phyloP scores from a whole-genome alignment of 306 rosid species.

The Medicago arabica region DNA sequence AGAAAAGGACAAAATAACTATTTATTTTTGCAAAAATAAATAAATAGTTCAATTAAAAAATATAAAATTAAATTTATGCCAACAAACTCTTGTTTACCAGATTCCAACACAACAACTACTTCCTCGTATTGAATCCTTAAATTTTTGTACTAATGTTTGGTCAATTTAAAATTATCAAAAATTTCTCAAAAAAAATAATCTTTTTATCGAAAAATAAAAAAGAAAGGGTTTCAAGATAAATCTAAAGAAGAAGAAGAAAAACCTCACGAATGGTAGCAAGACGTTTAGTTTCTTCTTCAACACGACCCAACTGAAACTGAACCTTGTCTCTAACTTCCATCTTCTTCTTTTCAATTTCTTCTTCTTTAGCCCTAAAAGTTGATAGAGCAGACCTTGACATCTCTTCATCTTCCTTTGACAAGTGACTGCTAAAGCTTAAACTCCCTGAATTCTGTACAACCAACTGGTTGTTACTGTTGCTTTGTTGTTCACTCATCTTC shows the following conservation, averaged over 20 bases:
- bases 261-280: constrained; percentile 95
- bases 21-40: neutral
- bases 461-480: constrained; percentile 61
- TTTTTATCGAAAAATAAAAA: too few species aligned
- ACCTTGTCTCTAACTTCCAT: constrained; percentile 93
- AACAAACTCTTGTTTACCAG: neutral
- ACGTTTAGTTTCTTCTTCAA: constrained; percentile 96
- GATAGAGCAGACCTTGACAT: constrained; percentile 95
- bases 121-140: neutral
- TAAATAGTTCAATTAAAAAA: neutral
- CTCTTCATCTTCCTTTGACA: constrained; percentile 94
- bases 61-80: neutral
- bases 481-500: constrained; percentile 66
- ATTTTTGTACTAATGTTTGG: neutral
- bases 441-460: constrained; percentile 84
- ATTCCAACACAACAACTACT: constrained; percentile 4
- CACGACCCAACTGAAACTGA: constrained; percentile 88
- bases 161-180: constrained; percentile 15
- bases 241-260: neutral
- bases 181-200: neutral
- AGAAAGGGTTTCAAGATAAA: too few species aligned
- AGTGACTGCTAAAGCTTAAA: constrained; percentile 89
- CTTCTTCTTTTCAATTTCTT: constrained; percentile 95
- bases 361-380: constrained; percentile 91
- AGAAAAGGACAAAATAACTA: neutral